Base-by-base conservation (phyloP, 1,284 basidiomycete species). In the Heterobasidion parviporum region DNA sequence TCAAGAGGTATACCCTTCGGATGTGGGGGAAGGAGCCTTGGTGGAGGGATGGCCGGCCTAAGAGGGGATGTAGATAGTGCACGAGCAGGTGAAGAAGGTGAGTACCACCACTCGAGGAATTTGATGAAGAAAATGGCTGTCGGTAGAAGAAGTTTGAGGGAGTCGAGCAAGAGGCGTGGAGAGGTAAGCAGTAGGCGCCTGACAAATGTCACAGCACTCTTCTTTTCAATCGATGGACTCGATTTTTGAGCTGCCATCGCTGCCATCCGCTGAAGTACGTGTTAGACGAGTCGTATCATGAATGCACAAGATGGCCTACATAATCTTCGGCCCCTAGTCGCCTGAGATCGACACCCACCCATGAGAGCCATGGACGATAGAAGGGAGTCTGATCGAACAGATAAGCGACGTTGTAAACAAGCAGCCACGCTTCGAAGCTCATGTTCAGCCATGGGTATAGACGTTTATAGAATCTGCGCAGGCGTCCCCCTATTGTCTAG, bases 31-130 rank as follows among this genome's bases (percentile, higher is more conserved):
- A 94, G 79, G 61, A 92, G 79, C 57, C 76, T 76, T 43, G 91
- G 89, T 15, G 89, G 88, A 56, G 89, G 85, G 38, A 94, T 80
- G 0, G 81, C 76, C 16, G 85, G 88, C 18, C 81, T 83, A 58
- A 76, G 76, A 49, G 81, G 82, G 26, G 83, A 77, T 44, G 78
- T 71, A 32, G 82, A 76, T 55, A 88, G 66, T 48, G 82, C 77
- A 56, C 83, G 78, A 60, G 87, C 81, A n/a, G 95, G 94, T 2
- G 95, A 98, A 34, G 84, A 82, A 8, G 95, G 92, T 15, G 94
- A 96, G 70, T 98, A 99, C 95, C 97, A 99, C 95, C 97, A 99
- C 72, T 99, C 94, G 35, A 98, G 77, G 70, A 99, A 96, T 71
- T 97, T 98, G 76, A 99, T 81, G 68, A 94, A 89, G 70, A 99